These are phyloP conservation scores for Crithidia sp. DNA, from an alignment of 208 protist species.

Conservation along the genomic window DNA sequence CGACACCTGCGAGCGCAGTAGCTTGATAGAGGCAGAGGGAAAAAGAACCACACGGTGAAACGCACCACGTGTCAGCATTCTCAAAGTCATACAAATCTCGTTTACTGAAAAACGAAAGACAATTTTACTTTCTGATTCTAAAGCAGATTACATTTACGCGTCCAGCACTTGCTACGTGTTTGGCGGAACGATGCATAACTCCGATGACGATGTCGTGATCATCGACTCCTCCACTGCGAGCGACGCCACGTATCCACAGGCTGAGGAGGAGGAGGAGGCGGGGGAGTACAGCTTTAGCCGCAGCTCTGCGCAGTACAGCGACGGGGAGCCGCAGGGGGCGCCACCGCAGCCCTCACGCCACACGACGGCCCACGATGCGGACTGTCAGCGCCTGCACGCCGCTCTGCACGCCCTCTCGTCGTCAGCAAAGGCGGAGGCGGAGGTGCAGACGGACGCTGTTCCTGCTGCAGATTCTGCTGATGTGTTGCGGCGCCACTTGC, in stretches of 20 bases:
- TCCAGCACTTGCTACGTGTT: too few relatives aligned
- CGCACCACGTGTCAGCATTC: too few relatives aligned
- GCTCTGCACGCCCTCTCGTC: not conserved
- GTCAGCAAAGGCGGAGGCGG: not conserved
- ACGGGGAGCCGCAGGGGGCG: too few relatives aligned
- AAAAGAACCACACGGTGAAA: too few relatives aligned
- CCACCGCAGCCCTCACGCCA: not conserved
- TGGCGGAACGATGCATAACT: slow-evolving; percentile 1
- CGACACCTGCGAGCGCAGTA: too few relatives aligned
- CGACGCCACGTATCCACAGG: not conserved
- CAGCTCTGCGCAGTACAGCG: not conserved
- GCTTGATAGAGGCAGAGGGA: too few relatives aligned
- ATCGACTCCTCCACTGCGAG: slow-evolving; percentile 31
- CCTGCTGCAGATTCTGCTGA: not conserved
- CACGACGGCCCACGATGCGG: not conserved
- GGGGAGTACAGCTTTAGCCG: not conserved
- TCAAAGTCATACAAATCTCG: too few relatives aligned
- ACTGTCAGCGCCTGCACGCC: not conserved
- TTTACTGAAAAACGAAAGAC: not conserved
- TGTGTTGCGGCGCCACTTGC: slow-evolving; percentile 7
- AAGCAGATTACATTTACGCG: not conserved
- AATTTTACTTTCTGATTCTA: not conserved
- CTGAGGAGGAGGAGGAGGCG: too few relatives aligned
- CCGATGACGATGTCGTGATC: slow-evolving; percentile 30
- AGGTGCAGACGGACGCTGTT: slow-evolving; percentile 16